A percentile compares a stretch with the other conserved stretches of the same genome.
phyloP scores from a whole-genome alignment of 768 basidiomycete species.

The Mycena polygramma region DNA sequence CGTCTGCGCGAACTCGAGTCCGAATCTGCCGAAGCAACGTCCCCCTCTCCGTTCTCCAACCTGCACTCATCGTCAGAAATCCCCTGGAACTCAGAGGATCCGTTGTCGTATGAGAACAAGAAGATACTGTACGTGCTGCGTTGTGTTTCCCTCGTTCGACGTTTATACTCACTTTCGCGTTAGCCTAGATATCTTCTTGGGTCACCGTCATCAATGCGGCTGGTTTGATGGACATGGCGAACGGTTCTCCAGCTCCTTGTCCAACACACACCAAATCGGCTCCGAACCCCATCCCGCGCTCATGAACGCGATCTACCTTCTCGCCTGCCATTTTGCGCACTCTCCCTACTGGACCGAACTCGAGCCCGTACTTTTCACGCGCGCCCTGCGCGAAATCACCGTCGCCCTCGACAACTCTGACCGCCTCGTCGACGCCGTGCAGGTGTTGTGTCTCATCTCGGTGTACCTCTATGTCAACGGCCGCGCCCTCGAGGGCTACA shows the following conservation, averaged over 20 bases:
- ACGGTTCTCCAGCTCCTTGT: conserved; percentile 57
- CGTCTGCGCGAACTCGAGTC: conserved; percentile 67
- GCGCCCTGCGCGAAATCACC: conserved; percentile 64
- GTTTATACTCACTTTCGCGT: conserved; percentile 7
- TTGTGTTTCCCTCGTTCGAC: conserved; percentile 1
- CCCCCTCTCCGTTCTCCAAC: conserved; percentile 41
- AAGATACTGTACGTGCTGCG: conserved; percentile 51
- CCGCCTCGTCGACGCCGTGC: conserved; percentile 69
- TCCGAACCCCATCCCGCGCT: conserved; percentile 68
- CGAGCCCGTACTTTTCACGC: conserved; percentile 62
- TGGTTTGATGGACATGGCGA: conserved; percentile 66
- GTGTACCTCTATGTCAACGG: conserved; percentile 72
- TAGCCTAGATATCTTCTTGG: conserved; percentile 68
- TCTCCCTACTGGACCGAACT: conserved; percentile 55
- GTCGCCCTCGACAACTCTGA: conserved; percentile 67
- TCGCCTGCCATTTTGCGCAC: conserved; percentile 68
- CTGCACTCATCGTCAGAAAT: conserved; percentile 33
- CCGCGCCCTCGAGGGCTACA: conserved; percentile 70
- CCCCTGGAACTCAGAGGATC: conserved; percentile 43
- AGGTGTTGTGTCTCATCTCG: conserved; percentile 71
- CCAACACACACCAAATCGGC: conserved; percentile 44
- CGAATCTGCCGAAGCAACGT: conserved; percentile 43
- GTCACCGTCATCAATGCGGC: conserved; percentile 71
- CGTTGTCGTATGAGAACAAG: conserved; percentile 51
- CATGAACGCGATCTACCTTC: conserved; percentile 71